A percentile compares a stretch with the other conserved stretches of the same genome.
Conservation (phyloP, 140 eudicot genomes). For the Flaveria floridana region DNA sequence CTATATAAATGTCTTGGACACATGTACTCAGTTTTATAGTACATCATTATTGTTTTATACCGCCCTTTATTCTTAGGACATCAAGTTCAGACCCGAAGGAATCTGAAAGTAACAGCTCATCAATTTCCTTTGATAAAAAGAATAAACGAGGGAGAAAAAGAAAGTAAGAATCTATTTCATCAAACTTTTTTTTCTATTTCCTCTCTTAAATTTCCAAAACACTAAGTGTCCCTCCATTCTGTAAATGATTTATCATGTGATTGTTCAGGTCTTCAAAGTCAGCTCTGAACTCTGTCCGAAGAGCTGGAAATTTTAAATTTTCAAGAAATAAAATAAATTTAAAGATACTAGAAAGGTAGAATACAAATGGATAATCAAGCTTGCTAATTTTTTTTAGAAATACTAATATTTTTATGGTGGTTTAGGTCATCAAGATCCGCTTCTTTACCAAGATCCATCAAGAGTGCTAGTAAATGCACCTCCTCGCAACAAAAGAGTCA, state of each 20-base stretch:
- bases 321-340: slow-evolving; percentile 27
- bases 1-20: not conserved
- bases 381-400: not conserved
- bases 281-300: slow-evolving; percentile 33
- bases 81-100: slow-evolving; percentile 34
- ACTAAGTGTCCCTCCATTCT: not conserved
- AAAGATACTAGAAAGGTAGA: slow-evolving; percentile 50
- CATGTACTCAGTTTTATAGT: not conserved
- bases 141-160: slow-evolving; percentile 47
- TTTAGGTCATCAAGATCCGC: slow-evolving; percentile 49
- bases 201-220: not conserved
- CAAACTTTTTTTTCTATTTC: slow-evolving; percentile 7
- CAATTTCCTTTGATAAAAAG: slow-evolving; percentile 24
- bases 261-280: slow-evolving; percentile 43
- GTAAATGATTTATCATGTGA: slow-evolving; percentile 18
- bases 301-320: slow-evolving; percentile 24
- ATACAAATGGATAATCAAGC: slow-evolving; percentile 10
- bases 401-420: slow-evolving; percentile 11
- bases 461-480: slow-evolving; percentile 38
- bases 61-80: slow-evolving; percentile 40
- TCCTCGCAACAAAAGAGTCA: slow-evolving; percentile 41
- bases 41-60: not conserved
- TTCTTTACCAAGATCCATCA: slow-evolving; percentile 35
- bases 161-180: slow-evolving; percentile 40
- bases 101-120: slow-evolving; percentile 36